These are phyloP conservation scores for Fraxinus americana DNA, from an alignment of 257 asterid species.

Conservation along the genomic window DNA sequence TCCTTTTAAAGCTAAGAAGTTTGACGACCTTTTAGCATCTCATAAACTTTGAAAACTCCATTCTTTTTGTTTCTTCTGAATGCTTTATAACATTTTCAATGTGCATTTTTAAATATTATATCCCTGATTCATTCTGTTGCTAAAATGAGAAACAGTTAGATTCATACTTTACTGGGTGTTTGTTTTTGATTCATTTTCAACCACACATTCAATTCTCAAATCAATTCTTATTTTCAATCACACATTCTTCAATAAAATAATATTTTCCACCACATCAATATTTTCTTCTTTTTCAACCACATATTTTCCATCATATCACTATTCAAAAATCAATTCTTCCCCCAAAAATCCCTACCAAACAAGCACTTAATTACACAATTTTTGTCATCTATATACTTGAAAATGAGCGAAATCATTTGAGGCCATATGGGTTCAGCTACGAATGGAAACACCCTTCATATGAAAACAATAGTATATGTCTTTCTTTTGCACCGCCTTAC, in stretches of 20 bases:
- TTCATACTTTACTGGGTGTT: neutral
- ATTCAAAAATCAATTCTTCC: no score
- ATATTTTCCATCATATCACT: no score
- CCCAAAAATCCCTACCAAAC: no score
- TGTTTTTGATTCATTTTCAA: no score
- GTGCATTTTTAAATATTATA: neutral
- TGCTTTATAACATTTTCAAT: constrained; percentile 1
- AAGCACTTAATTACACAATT: neutral
- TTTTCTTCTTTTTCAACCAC: no score
- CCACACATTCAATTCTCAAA: no score
- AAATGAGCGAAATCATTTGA: neutral
- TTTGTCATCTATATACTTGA: neutral
- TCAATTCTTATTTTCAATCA: no score
- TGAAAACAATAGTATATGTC: neutral
- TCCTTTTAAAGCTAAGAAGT: neutral
- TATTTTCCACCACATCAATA: no score
- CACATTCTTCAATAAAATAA: no score
- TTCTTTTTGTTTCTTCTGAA: neutral
- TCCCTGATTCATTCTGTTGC: neutral
- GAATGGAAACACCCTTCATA: neutral
- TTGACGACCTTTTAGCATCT: constrained; percentile 1
- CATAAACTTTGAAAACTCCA: neutral
- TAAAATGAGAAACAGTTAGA: constrained; percentile 14
- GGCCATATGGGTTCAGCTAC: neutral
- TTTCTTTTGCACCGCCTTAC: neutral